Evolutionary conservation across 768 basidiomycete species (phyloP).

Genomic region (Trametes meyenii): DNA sequence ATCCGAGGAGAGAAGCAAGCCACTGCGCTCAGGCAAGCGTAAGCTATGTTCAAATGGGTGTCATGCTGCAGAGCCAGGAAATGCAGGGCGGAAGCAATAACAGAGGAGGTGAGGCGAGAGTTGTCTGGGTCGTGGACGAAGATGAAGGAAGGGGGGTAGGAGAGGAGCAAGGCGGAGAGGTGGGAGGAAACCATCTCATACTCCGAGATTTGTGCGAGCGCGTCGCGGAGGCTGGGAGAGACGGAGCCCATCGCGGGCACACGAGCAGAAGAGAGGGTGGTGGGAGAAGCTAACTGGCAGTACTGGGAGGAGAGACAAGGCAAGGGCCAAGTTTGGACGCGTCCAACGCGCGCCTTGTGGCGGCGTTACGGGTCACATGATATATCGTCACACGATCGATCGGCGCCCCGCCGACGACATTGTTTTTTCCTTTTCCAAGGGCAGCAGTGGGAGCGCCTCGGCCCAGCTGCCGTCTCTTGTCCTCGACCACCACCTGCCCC

Average conservation of each 20-base stretch:
- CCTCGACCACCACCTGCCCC: conserved; percentile 11
- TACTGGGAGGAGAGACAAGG: not conserved
- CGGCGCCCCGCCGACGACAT: conserved; percentile 13
- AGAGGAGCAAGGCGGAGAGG: conserved; percentile 35
- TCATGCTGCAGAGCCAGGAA: conserved; percentile 23
- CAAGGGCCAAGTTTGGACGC: not conserved
- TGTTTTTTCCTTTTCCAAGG: conserved; percentile 3
- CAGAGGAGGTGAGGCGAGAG: conserved; percentile 46
- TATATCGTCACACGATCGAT: conserved; percentile 10
- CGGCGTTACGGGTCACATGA: conserved; percentile 7
- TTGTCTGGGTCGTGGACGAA: conserved; percentile 64
- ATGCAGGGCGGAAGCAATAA: conserved; percentile 44
- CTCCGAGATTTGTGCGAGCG: conserved; percentile 14
- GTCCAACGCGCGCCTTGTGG: conserved; percentile 1
- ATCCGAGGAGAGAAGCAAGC: conserved; percentile 64
- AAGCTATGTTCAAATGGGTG: conserved; percentile 35
- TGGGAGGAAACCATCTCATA: conserved; percentile 28
- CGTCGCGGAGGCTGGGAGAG: not conserved
- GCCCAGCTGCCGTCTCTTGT: conserved; percentile 4
- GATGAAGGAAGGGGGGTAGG: conserved; percentile 63
- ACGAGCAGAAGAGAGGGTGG: too few relatives aligned
- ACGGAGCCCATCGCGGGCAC: conserved; percentile 1
- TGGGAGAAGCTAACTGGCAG: not conserved
- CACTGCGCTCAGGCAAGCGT: conserved; percentile 55
- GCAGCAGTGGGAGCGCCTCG: not conserved